Conservation (phyloP, 345 rosid genomes). For the Citrus inodora region DNA sequence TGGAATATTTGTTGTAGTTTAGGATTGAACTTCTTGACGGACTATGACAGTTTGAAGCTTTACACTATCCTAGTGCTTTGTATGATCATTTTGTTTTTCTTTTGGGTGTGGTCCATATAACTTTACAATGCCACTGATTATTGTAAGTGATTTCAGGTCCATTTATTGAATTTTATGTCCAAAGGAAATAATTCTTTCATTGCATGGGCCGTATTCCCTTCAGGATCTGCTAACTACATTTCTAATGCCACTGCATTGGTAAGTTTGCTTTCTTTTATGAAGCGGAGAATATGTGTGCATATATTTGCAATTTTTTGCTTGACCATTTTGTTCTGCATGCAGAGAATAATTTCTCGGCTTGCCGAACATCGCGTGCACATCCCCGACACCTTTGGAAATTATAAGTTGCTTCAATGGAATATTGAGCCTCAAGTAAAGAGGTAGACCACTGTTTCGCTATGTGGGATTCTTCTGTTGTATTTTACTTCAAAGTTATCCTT, state of each 20-base stretch:
- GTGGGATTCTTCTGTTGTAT: neutral
- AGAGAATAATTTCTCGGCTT: constrained; percentile 65
- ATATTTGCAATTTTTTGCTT: constrained; percentile 14
- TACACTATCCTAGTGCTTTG: neutral
- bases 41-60: neutral
- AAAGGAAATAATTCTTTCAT: constrained; percentile 58
- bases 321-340: constrained; percentile 17
- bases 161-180: constrained; percentile 45
- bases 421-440: constrained; percentile 44
- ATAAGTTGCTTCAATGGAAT: constrained; percentile 58
- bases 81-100: neutral
- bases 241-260: constrained; percentile 67
- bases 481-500: neutral
- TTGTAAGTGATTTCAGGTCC: constrained; percentile 51
- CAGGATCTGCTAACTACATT: constrained; percentile 42
- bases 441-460: constrained; percentile 28
- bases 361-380: constrained; percentile 60
- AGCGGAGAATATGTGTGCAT: neutral
- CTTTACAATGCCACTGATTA: neutral
- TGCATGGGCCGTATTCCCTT: constrained; percentile 56
- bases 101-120: neutral
- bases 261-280: constrained; percentile 15
- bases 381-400: constrained; percentile 63
- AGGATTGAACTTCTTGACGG: neutral
- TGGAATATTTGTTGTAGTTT: constrained; percentile 2